Conservation (phyloP, 345 rosid species). For the Bruguiera sexangula region DNA sequence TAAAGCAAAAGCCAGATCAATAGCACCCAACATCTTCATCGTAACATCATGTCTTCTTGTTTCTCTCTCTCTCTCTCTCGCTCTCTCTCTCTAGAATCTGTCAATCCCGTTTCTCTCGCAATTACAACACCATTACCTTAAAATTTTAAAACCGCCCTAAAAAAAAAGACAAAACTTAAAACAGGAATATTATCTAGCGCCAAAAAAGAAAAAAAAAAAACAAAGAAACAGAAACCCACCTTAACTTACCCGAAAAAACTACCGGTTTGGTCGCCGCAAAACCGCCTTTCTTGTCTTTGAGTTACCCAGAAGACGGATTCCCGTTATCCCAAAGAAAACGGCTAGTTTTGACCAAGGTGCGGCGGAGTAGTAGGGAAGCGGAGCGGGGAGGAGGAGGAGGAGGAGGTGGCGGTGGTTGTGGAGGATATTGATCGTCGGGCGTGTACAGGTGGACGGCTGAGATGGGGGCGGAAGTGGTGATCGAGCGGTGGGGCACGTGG, state of each 20-base stretch:
- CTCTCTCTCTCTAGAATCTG: slow-evolving; percentile 21
- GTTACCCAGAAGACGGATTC: slow-evolving; percentile 3
- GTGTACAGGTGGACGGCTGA: slow-evolving; percentile 12
- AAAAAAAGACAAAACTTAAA: too few species aligned
- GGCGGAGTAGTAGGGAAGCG: background rate
- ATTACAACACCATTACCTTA: slow-evolving; percentile 10
- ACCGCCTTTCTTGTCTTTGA: slow-evolving; percentile 3
- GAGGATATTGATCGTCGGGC: background rate
- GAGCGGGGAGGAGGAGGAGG: too few species aligned
- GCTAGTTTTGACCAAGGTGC: slow-evolving; percentile 1
- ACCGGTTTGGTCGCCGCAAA: slow-evolving; percentile 11
- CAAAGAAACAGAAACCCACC: background rate
- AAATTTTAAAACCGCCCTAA: background rate
- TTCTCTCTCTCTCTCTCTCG: background rate
- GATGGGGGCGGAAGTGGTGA: slow-evolving; percentile 34
- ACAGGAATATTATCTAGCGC: background rate
- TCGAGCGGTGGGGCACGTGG: slow-evolving; percentile 79
- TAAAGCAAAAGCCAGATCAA: background rate
- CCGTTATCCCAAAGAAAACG: background rate
- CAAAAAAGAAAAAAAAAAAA: background rate
- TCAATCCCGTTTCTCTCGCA: slow-evolving; percentile 44
- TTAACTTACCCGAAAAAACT: slow-evolving; percentile 20
- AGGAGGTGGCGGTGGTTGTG: too few species aligned
- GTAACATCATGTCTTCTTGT: background rate
- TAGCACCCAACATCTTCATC: background rate